phyloP scores from a whole-genome alignment of 139 green algal species.

The Micractinium sp. region DNA sequence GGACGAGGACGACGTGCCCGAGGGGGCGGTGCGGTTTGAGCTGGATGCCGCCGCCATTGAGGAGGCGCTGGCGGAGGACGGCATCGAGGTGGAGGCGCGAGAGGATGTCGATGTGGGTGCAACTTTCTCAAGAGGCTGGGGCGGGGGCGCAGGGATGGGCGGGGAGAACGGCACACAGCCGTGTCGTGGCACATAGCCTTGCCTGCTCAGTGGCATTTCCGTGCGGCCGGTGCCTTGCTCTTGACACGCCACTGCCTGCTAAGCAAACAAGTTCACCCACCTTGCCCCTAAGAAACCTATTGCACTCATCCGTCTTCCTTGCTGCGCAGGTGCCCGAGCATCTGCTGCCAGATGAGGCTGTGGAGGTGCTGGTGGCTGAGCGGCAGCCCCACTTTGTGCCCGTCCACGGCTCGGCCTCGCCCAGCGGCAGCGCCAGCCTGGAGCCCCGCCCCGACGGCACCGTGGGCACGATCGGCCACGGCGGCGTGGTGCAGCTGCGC shows the following conservation, averaged over 20 bases:
- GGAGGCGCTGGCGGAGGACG: slow-evolving; percentile 64
- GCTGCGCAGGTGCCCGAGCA: slow-evolving; percentile 56
- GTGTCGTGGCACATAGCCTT: too few relatives aligned
- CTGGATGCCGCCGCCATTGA: slow-evolving; percentile 76
- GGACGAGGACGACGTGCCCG: slow-evolving; percentile 53
- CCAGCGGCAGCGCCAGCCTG: slow-evolving; percentile 19
- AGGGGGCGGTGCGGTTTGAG: slow-evolving; percentile 77
- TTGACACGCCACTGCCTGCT: too few relatives aligned
- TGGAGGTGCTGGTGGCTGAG: slow-evolving; percentile 63
- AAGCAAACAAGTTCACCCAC: too few relatives aligned
- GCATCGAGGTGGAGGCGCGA: slow-evolving; percentile 57
- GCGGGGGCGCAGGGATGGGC: too few relatives aligned
- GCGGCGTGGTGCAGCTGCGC: slow-evolving; percentile 81
- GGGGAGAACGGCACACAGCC: too few relatives aligned
- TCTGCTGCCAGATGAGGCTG: slow-evolving; percentile 76
- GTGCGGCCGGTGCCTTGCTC: too few relatives aligned
- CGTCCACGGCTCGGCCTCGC: slow-evolving; percentile 32
- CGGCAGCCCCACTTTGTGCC: slow-evolving; percentile 81
- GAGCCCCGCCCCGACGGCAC: background rate
- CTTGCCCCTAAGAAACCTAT: too few relatives aligned
- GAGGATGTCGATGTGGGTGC: slow-evolving; percentile 54
- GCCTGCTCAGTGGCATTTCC: too few relatives aligned
- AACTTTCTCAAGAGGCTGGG: too few relatives aligned
- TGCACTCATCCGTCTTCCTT: too few relatives aligned
- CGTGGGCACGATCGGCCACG: slow-evolving; percentile 25